A percentile compares a stretch with the other conserved stretches of the same genome.
These are phyloP conservation scores for Arachnomyces sp. DNA, from an alignment of 2,329 filamentous ascomycete species.

Conservation along the genomic window DNA sequence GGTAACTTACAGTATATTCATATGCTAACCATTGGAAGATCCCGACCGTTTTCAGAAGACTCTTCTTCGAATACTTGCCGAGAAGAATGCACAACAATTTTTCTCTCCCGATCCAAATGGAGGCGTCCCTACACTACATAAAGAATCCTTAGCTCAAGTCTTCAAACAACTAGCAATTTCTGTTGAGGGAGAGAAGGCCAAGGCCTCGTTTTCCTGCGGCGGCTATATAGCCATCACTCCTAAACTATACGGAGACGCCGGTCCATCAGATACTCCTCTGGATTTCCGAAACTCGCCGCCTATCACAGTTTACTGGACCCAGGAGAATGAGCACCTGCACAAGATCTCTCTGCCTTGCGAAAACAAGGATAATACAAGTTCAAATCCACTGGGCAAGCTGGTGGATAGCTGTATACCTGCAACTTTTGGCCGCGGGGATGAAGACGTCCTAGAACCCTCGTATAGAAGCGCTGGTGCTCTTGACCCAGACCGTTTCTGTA, in stretches of 20 bases:
- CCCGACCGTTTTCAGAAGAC: neutral
- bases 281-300: conserved; percentile 6
- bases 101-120: neutral
- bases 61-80: neutral
- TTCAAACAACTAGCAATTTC: conserved; percentile 6
- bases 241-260: neutral
- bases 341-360: conserved; percentile 5
- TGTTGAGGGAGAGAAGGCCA: conserved; percentile 6
- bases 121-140: neutral
- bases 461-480: conserved; percentile 50
- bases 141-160: neutral
- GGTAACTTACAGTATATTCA: too few species aligned
- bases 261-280: neutral
- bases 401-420: conserved; percentile 36
- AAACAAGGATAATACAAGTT: neutral
- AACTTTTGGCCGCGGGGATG: conserved; percentile 39
- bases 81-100: neutral
- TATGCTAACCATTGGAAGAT: too few species aligned
- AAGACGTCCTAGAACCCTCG: conserved; percentile 45
- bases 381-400: conserved; percentile 15
- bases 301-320: conserved; percentile 11
- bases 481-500: conserved; percentile 40
- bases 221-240: conserved; percentile 8
- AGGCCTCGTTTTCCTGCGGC: conserved; percentile 11
- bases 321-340: neutral